A percentile compares a stretch with the other conserved stretches of the same genome.
Evolutionary conservation across 164 flowering plant genomes (phyloP).

Genomic region (Paratinospora sagittata): DNA sequence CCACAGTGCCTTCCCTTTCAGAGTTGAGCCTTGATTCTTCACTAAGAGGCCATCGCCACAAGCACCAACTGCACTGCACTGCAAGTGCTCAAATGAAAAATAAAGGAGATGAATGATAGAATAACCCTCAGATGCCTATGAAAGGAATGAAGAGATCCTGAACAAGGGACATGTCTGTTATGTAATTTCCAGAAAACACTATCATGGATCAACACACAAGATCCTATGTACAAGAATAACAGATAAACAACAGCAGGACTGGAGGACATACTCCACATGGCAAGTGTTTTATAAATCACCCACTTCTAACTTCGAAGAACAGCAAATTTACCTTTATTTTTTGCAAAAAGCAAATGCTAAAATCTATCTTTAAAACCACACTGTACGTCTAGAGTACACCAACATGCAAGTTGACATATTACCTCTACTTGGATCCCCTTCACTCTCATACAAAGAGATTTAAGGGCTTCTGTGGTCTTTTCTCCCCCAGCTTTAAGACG

Average conservation of each 20-base stretch:
- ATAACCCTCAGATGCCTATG: neutral
- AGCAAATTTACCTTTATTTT: neutral
- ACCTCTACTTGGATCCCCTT: conserved; percentile 94
- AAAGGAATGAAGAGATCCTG: neutral
- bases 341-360: neutral
- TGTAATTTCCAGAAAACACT: neutral
- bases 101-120: neutral
- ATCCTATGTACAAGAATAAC: neutral
- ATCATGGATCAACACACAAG: neutral
- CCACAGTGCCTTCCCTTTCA: neutral
- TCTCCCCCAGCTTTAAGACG: conserved; percentile 87
- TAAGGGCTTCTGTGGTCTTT: conserved; percentile 65
- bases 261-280: neutral
- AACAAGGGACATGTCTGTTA: neutral
- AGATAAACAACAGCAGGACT: neutral
- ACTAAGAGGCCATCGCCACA: neutral
- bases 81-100: conserved; percentile 4
- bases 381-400: neutral
- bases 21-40: neutral
- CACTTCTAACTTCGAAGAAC: neutral
- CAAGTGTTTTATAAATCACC: neutral
- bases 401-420: conserved; percentile 15
- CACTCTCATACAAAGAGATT: conserved; percentile 76
- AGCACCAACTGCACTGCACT: neutral
- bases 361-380: neutral